phyloP scores from a whole-genome alignment of 148 eudicot genomes.

The Fallopia convolvulus region DNA sequence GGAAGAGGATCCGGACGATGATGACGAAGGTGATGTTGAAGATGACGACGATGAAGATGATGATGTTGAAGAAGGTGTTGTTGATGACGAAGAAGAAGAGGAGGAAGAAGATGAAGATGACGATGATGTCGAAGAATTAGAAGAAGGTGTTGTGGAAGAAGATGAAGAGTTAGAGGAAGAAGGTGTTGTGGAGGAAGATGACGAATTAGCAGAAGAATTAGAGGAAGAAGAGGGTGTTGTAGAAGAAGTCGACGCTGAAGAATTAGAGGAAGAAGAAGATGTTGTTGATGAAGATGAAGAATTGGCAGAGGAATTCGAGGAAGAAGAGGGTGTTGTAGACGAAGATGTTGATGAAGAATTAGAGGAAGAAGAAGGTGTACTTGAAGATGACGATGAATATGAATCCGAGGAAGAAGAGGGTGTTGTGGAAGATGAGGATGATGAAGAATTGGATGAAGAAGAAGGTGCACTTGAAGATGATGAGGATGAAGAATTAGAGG shows the following conservation, averaged over 20 bases:
- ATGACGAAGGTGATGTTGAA: neutral
- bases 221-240: neutral
- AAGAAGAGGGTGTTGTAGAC: neutral
- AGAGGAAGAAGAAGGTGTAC: neutral
- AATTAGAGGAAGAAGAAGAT: neutral
- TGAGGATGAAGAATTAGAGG: neutral
- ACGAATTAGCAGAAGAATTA: neutral
- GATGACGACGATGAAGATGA: slow-evolving; percentile 23
- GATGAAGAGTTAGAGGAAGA: no score
- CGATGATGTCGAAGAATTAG: neutral
- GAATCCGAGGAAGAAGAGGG: neutral
- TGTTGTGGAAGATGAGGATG: neutral
- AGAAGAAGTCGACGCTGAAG: neutral
- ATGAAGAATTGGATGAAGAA: neutral
- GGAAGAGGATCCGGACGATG: slow-evolving; percentile 17
- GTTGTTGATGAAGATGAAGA: neutral
- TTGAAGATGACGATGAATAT: neutral
- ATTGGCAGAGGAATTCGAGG: neutral
- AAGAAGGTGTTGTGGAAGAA: neutral
- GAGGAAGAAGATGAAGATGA: neutral
- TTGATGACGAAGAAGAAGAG: slow-evolving; percentile 5
- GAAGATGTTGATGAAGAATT: neutral
- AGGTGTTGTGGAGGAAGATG: neutral
- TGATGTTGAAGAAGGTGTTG: slow-evolving; percentile 25
- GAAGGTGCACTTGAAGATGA: slow-evolving; percentile 1